phyloP scores from a whole-genome alignment of 495 filamentous ascomycete genomes.

The Cercophora sp. region DNA sequence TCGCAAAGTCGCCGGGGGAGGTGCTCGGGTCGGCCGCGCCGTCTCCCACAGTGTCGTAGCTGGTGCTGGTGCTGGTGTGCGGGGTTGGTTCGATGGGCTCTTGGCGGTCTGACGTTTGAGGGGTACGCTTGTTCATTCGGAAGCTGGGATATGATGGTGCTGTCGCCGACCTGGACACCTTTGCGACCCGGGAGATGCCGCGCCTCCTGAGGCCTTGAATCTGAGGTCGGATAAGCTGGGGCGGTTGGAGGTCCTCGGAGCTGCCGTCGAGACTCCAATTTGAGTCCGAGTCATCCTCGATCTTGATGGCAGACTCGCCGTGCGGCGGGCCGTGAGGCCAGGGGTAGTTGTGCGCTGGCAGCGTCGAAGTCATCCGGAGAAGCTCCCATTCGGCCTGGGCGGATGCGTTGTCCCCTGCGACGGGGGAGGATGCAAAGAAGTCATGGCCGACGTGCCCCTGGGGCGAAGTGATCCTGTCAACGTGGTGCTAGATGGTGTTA shows the following conservation, averaged over 20 bases:
- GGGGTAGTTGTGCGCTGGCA: neutral
- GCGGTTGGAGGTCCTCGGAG: conserved; percentile 13
- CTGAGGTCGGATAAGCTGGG: neutral
- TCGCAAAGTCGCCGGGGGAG: conserved; percentile 12
- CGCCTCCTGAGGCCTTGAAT: neutral
- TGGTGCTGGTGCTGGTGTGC: neutral
- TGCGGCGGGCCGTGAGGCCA: neutral
- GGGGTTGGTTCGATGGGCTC: too few species aligned
- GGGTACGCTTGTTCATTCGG: neutral
- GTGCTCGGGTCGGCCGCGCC: neutral
- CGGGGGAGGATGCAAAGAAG: neutral
- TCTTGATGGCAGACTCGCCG: conserved; percentile 1
- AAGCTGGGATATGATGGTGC: neutral
- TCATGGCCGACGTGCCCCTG: neutral
- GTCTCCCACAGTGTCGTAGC: neutral
- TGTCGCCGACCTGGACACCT: neutral
- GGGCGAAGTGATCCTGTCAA: neutral
- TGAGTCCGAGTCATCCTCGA: conserved; percentile 28
- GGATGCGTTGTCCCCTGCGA: neutral
- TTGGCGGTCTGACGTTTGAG: neutral
- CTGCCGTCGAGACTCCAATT: conserved; percentile 19
- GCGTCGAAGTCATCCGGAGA: conserved; percentile 1
- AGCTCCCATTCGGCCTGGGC: conserved; percentile 18
- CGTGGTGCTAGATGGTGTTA: neutral
- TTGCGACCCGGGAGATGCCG: conserved; percentile 5